Evolutionary conservation across 208 protist genomes (phyloP), one percentile per base, ranked within the genome.

Genomic region (Leishmania gerbilli): DNA sequence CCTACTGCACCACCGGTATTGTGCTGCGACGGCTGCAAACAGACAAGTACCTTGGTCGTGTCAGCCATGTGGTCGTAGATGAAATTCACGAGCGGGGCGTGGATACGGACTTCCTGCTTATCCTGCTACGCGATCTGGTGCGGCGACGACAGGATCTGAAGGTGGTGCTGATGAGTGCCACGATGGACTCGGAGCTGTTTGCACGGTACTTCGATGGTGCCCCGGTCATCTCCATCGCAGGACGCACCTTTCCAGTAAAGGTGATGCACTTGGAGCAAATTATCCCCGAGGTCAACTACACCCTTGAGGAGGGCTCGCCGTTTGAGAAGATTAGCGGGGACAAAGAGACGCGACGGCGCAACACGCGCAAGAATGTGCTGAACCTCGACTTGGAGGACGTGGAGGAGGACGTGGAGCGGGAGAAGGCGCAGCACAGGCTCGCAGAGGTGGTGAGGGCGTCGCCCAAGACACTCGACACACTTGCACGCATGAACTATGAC

Each of bases 11-110:
- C 34, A 99, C 95, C 55, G 98, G 98, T 90, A 97, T 99, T 76
- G 84, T 99, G 11, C 86, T 99, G 64, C 92, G 96, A 42, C 93
- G 94, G 37, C 84, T 99, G 75, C 94, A 98, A 82, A 89, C 91
- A 8, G 93, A 98, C 83, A 94, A 95, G 74, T 95, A 93, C 74
- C 85, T 99, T 37, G 89, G 89, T 37, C 82, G 86, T 64, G 95
- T 99, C 17, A 98, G 92, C 71, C 96, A 99, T 86, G 91, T 99
- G 37, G 91, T 99, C 37, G 95, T 99, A 64, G 98, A 99, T 86
- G 98, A 99, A 77, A 98, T 99, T 64, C 98, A 99, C 87, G 98
- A 99, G 90, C 92, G 98, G 60, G 99, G 99, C 24, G 96, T 99
- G 8, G 94, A 99, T 82, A 98, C 91, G 24, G 98, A 99, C 91